Percentiles rank a stretch among this genome's conserved stretches.
Conservation (phyloP, 106 monocot species). For the Dendrobium huoshanense region DNA sequence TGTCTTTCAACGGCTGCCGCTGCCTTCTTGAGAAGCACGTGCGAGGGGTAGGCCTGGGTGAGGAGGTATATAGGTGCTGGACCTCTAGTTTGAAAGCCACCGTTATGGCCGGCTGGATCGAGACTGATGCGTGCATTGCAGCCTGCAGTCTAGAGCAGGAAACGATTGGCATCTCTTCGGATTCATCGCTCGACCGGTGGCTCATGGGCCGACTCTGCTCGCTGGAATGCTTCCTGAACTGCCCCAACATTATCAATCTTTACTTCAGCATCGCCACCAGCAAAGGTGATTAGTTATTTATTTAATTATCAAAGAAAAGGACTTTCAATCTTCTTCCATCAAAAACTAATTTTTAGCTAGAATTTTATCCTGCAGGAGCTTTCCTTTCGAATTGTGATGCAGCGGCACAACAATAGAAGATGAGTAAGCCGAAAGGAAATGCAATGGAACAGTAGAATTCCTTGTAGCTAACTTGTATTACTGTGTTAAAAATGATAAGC, state of each 20-base stretch:
- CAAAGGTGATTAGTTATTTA: constrained; percentile 19
- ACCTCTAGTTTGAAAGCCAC: not conserved
- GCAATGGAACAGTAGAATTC: no score
- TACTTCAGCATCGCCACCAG: constrained; percentile 22
- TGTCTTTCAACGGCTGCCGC: constrained; percentile 27
- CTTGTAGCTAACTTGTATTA: no score
- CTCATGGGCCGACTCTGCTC: not conserved
- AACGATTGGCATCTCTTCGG: constrained; percentile 4
- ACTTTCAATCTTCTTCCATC: no score
- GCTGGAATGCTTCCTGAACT: no score
- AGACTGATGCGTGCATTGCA: constrained; percentile 25
- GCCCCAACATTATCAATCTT: no score
- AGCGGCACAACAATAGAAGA: no score
- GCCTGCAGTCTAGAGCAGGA: constrained; percentile 20
- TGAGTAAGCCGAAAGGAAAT: no score
- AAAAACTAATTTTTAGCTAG: no score
- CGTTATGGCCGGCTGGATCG: constrained; percentile 7
- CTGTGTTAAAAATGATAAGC: no score
- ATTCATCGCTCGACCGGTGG: constrained; percentile 15
- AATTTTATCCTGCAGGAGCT: no score
- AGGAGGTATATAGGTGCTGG: not conserved
- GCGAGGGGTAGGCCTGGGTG: constrained; percentile 6
- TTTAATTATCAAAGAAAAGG: no score
- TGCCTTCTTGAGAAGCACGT: constrained; percentile 41
- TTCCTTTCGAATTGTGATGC: no score